Evolutionary conservation across 441 rosid species (phyloP).

Genomic region (Pelargonium citronellum): DNA sequence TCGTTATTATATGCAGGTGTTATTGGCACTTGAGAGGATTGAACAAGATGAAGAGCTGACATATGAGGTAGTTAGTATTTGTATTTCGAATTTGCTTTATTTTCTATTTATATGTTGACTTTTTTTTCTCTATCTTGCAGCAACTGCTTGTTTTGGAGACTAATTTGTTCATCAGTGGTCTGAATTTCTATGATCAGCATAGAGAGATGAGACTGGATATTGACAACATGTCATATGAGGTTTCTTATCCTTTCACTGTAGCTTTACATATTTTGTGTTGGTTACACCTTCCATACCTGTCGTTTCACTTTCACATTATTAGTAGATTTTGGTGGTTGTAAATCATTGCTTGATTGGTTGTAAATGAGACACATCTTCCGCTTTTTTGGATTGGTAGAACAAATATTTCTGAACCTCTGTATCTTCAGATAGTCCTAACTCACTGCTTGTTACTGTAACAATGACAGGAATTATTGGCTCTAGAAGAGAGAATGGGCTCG

Average conservation of each 20-base stretch:
- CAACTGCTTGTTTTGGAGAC: conserved; percentile 76
- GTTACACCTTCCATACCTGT: too few relatives aligned
- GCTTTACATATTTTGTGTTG: too few relatives aligned
- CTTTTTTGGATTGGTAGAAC: too few relatives aligned
- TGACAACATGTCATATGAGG: conserved; percentile 97
- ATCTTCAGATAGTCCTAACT: too few relatives aligned
- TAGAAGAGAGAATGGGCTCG: conserved; percentile 86
- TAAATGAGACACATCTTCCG: too few relatives aligned
- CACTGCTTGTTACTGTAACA: background rate
- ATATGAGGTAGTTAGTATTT: conserved; percentile 57
- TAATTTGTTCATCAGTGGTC: conserved; percentile 56
- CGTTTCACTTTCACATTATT: too few relatives aligned
- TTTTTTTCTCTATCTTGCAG: conserved; percentile 35
- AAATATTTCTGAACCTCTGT: too few relatives aligned
- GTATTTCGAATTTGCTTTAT: conserved; percentile 12
- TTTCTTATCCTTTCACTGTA: conserved; percentile 10
- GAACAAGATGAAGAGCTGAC: conserved; percentile 72
- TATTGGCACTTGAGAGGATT: conserved; percentile 78
- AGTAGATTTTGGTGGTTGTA: too few relatives aligned
- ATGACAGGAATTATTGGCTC: conserved; percentile 78
- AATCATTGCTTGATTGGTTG: too few relatives aligned
- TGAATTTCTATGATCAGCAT: conserved; percentile 76
- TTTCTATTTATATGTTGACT: conserved; percentile 10
- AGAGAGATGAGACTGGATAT: conserved; percentile 96
- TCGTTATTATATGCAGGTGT: conserved; percentile 35